phyloP scores from a whole-genome alignment of 192 early-diverging fungal species.

The Dissophora ornata region DNA sequence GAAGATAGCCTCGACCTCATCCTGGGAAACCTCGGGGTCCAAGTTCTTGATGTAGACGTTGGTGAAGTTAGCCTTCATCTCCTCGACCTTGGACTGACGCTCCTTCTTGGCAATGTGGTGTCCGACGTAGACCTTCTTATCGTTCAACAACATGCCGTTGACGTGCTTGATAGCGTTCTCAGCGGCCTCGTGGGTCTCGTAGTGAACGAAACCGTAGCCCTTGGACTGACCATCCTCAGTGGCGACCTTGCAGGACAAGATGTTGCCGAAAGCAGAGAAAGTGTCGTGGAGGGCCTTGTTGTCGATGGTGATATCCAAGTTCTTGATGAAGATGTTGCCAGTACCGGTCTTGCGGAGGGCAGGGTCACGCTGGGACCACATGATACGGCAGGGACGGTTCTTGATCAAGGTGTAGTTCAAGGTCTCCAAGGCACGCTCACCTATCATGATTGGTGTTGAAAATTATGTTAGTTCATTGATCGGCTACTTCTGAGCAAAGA shows the following conservation, averaged over 20 bases:
- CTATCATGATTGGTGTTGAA: constrained; percentile 40
- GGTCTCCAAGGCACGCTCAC: constrained; percentile 90
- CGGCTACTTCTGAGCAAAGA: no score
- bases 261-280: constrained; percentile 96
- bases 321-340: constrained; percentile 99
- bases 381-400: constrained; percentile 96
- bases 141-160: constrained; percentile 99
- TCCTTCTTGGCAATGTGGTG: constrained; percentile 93
- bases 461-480: no score
- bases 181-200: constrained; percentile 93
- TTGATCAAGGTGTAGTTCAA: constrained; percentile 98
- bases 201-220: constrained; percentile 99
- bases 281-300: constrained; percentile 99
- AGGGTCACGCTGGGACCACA: constrained; percentile 99
- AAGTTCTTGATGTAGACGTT: constrained; percentile 99
- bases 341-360: constrained; percentile 86
- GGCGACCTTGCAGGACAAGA: constrained; percentile 98
- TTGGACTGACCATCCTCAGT: constrained; percentile 85
- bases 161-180: constrained; percentile 96
- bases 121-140: constrained; percentile 97
- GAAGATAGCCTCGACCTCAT: constrained; percentile 85
- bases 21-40: constrained; percentile 81
- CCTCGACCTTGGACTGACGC: constrained; percentile 90
- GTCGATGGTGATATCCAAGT: constrained; percentile 96
- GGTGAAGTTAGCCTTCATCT: constrained; percentile 92